Percentiles rank a stretch among this genome's conserved stretches.
phyloP scores from a whole-genome alignment of 2,329 filamentous ascomycete species.

The Fusarium graminum region DNA sequence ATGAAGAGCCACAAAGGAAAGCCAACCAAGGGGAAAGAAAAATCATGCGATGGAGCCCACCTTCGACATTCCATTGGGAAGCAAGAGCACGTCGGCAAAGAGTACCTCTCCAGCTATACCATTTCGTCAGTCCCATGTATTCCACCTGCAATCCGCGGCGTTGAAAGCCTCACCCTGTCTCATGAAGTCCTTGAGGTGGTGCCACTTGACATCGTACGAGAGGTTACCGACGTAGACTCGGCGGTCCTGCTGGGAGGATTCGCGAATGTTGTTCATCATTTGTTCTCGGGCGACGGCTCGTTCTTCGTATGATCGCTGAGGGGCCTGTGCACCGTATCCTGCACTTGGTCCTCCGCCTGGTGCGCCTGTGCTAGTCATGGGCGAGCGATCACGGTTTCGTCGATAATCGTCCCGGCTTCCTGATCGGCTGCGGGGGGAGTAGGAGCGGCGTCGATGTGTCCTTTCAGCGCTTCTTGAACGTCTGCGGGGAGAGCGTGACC shows the following conservation, averaged over 20 bases:
- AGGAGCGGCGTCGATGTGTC: slow-evolving; percentile 78
- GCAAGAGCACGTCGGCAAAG: slow-evolving; percentile 98
- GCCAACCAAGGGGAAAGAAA: slow-evolving; percentile 77
- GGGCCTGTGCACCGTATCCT: slow-evolving; percentile 70
- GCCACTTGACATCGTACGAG: slow-evolving; percentile 99
- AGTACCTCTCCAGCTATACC: slow-evolving; percentile 93
- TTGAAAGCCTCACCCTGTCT: slow-evolving; percentile 83
- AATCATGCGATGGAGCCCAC: slow-evolving; percentile 95
- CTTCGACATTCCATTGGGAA: slow-evolving; percentile 99
- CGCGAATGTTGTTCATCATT: slow-evolving; percentile 95
- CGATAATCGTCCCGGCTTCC: slow-evolving; percentile 81
- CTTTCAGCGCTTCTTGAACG: slow-evolving; percentile 87
- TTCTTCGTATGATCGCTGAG: slow-evolving; percentile 86
- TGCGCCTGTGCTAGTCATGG: slow-evolving; percentile 82
- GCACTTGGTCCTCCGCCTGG: slow-evolving; percentile 77
- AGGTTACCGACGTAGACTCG: slow-evolving; percentile 99
- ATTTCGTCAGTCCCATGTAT: slow-evolving; percentile 56
- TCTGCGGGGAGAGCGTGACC: slow-evolving; percentile 81
- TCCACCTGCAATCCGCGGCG: slow-evolving; percentile 47
- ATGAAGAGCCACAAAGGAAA: slow-evolving; percentile 77
- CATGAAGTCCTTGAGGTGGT: slow-evolving; percentile 99
- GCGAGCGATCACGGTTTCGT: slow-evolving; percentile 81
- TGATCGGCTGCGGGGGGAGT: slow-evolving; percentile 83
- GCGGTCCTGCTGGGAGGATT: slow-evolving; percentile 97
- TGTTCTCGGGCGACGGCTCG: slow-evolving; percentile 86